A percentile compares a stretch with the other conserved stretches of the same genome.
Conservation (phyloP, 805 yeast genomes). For the Lipomyces chichibuensis region DNA sequence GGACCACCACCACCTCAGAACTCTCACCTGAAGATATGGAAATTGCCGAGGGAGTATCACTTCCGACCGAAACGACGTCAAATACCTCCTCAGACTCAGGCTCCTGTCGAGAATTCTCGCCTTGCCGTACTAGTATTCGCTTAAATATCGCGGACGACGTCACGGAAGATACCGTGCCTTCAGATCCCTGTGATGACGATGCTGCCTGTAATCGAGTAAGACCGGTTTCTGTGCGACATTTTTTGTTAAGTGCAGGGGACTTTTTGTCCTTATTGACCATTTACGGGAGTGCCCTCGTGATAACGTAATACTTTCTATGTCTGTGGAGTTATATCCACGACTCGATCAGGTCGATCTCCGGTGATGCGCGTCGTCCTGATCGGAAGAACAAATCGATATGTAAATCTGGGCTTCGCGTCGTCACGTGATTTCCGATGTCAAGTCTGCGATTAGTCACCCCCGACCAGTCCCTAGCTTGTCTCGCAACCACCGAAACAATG, state of each 20-base stretch:
- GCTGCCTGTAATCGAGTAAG: not conserved
- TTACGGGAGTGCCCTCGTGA: not conserved
- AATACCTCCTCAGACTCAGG: conserved; percentile 26
- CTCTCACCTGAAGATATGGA: conserved; percentile 18
- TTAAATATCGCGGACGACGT: not conserved
- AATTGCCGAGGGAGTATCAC: conserved; percentile 25
- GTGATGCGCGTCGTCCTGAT: not conserved
- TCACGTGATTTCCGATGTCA: not conserved
- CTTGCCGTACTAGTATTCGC: not conserved
- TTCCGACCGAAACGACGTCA: conserved; percentile 21
- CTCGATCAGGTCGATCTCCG: not conserved
- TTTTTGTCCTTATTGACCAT: not conserved
- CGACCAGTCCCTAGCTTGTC: too few relatives aligned
- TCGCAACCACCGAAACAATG: not conserved
- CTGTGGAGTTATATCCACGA: not conserved
- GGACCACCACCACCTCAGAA: not conserved
- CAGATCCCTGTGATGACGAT: not conserved
- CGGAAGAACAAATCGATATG: not conserved
- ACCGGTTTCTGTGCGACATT: not conserved
- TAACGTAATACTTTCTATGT: not conserved
- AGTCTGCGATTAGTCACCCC: too few relatives aligned
- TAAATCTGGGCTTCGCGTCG: not conserved
- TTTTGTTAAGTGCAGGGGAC: not conserved
- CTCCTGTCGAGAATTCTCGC: conserved; percentile 22
- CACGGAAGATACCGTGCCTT: not conserved